phyloP scores from a whole-genome alignment of 768 basidiomycete genomes.

The Macrolepiota fuliginosa region DNA sequence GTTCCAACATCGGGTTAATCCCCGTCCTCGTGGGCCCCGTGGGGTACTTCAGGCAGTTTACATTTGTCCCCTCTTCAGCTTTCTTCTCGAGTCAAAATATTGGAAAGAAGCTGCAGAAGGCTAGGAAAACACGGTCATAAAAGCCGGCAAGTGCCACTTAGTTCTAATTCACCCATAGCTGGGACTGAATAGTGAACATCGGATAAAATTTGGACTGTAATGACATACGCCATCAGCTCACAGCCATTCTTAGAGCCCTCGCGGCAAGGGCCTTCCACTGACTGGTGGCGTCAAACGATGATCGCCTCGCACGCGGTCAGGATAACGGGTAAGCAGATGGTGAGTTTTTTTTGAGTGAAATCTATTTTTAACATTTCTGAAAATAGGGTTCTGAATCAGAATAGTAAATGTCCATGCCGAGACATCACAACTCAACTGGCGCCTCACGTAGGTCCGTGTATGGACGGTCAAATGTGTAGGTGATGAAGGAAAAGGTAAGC shows the following conservation, averaged over 20 bases:
- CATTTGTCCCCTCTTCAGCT: neutral
- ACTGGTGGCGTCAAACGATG: neutral
- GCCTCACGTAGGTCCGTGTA: neutral
- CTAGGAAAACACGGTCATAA: too few species aligned
- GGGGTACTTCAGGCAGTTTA: neutral
- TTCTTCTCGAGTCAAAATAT: neutral
- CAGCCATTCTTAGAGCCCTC: neutral
- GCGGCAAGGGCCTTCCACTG: neutral
- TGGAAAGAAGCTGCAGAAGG: neutral
- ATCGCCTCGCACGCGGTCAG: neutral
- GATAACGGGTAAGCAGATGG: neutral
- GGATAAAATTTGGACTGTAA: neutral
- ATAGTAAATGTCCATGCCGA: neutral
- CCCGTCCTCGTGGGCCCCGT: neutral
- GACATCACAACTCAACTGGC: neutral
- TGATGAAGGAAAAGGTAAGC: neutral
- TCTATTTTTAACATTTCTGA: neutral
- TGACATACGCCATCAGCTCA: neutral
- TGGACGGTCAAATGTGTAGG: neutral
- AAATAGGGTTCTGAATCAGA: neutral
- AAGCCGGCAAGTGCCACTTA: too few species aligned
- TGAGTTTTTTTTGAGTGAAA: neutral
- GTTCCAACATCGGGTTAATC: neutral
- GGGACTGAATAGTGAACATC: neutral
- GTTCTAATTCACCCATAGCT: too few species aligned